Conservation (phyloP, 2,329 filamentous ascomycete species). For the Aspergillus tanneri region DNA sequence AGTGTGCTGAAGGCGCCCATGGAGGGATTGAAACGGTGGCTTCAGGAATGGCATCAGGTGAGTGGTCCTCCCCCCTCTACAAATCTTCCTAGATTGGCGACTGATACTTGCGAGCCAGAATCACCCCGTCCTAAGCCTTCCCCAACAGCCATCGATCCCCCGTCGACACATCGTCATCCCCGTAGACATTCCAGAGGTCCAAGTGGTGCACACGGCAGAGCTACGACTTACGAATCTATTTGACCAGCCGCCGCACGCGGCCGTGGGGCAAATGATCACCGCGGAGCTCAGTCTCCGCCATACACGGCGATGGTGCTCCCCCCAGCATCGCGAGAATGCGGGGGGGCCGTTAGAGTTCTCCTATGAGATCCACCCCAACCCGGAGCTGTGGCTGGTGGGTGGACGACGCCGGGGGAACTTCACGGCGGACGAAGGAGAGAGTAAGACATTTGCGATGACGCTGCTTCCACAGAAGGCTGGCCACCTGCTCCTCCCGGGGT, state of each 20-base stretch:
- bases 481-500: constrained; percentile 69
- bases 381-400: constrained; percentile 80
- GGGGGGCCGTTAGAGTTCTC: constrained; percentile 67
- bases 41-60: constrained; percentile 59
- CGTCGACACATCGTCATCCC: constrained; percentile 74
- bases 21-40: constrained; percentile 51
- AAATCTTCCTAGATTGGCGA: too few relatives aligned
- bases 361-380: constrained; percentile 74
- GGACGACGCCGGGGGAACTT: constrained; percentile 80
- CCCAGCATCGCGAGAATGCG: constrained; percentile 30
- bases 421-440: constrained; percentile 48
- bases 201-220: constrained; percentile 74
- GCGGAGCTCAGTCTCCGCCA: constrained; percentile 52
- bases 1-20: constrained; percentile 49
- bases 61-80: constrained; percentile 21
- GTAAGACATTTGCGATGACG: constrained; percentile 62
- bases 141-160: constrained; percentile 37
- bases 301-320: constrained; percentile 55
- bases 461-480: constrained; percentile 79
- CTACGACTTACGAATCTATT: constrained; percentile 34
- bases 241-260: constrained; percentile 36
- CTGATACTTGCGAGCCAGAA: too few relatives aligned
- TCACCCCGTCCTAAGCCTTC: constrained; percentile 34
- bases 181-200: constrained; percentile 81
- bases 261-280: constrained; percentile 49